Evolutionary conservation across 2,329 filamentous ascomycete genomes (phyloP).

Genomic region (Cordyceps javanica): DNA sequence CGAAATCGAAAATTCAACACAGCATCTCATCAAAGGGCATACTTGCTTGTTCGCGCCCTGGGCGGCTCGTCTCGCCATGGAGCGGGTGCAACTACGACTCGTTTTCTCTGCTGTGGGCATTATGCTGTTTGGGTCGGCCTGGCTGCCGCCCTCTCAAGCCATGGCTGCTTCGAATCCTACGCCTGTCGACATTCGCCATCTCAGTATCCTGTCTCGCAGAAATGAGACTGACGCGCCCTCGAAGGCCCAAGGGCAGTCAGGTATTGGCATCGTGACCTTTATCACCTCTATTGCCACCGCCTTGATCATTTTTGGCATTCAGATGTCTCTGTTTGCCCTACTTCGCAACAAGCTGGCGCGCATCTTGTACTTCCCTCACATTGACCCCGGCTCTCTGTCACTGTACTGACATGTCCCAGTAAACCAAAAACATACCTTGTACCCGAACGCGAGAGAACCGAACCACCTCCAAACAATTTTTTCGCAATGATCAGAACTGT

Average conservation of each 20-base stretch:
- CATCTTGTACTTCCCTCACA: conserved; percentile 61
- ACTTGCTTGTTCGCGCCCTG: background rate
- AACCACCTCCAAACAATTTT: conserved; percentile 57
- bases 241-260: conserved; percentile 11
- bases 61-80: background rate
- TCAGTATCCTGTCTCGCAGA: background rate
- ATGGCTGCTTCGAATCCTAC: background rate
- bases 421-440: conserved; percentile 83
- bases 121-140: conserved; percentile 2
- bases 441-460: conserved; percentile 74
- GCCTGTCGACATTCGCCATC: background rate
- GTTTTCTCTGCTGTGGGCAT: background rate
- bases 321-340: conserved; percentile 65
- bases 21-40: background rate
- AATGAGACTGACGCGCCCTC: background rate
- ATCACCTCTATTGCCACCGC: conserved; percentile 59
- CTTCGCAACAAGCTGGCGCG: conserved; percentile 72
- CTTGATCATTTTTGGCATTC: conserved; percentile 55
- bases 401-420: conserved; percentile 33
- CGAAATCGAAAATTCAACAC: background rate
- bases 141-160: background rate
- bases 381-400: conserved; percentile 6
- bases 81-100: background rate
- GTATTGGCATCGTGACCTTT: conserved; percentile 41
- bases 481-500: conserved; percentile 51